Percentiles rank a stretch among this genome's conserved stretches.
Evolutionary conservation across 2,329 filamentous ascomycete genomes (phyloP).

Genomic region (Penicillium sp.): DNA sequence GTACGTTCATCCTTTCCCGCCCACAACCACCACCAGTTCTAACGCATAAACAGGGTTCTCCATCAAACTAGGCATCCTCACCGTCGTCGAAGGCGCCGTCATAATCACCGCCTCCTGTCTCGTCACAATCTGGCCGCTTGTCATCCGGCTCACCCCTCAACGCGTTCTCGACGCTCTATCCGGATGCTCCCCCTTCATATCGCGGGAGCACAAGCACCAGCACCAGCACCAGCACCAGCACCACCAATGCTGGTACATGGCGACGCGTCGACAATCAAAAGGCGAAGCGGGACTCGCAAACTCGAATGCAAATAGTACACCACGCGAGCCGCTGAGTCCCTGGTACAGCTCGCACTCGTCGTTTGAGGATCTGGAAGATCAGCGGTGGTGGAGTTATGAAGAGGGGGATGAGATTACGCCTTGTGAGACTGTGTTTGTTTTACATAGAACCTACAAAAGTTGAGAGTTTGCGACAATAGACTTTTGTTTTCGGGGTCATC

Average conservation of each 20-base stretch:
- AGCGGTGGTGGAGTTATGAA: slow-evolving; percentile 8
- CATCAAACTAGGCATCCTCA: slow-evolving; percentile 20
- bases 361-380: slow-evolving; percentile 21
- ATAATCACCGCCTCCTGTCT: slow-evolving; percentile 27
- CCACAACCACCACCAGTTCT: background rate
- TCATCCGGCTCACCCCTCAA: slow-evolving; percentile 9
- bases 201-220: background rate
- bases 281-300: background rate
- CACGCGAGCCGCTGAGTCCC: background rate
- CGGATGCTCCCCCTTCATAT: background rate
- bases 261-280: background rate
- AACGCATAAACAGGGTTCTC: slow-evolving; percentile 19
- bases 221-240: slow-evolving; percentile 7
- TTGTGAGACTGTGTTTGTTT: background rate
- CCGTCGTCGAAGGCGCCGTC: slow-evolving; percentile 22
- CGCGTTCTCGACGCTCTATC: background rate
- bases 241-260: slow-evolving; percentile 14
- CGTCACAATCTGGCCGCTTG: slow-evolving; percentile 24
- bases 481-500: background rate
- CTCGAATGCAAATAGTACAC: background rate
- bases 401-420: background rate
- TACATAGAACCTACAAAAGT: slow-evolving; percentile 1
- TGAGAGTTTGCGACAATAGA: slow-evolving; percentile 1
- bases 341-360: slow-evolving; percentile 3
- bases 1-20: slow-evolving; percentile 8